Conservation (phyloP, 2,329 filamentous ascomycete genomes). For the Colletotrichum phormii region DNA sequence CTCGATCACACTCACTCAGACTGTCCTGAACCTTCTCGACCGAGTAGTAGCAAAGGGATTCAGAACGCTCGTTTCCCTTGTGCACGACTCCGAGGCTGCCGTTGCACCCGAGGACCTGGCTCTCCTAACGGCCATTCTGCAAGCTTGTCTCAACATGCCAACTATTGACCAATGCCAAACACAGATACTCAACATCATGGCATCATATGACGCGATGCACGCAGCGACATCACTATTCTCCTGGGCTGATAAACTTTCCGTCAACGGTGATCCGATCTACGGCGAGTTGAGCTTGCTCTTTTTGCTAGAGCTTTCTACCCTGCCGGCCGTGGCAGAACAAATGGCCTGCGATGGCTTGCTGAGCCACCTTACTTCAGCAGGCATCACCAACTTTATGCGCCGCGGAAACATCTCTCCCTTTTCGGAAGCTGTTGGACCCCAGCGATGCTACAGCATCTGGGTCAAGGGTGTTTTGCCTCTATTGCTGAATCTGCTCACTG, state of each 20-base stretch:
- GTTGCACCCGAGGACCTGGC: constrained; percentile 84
- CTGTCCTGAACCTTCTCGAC: constrained; percentile 83
- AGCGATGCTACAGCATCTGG: constrained; percentile 91
- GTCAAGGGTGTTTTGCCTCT: constrained; percentile 87
- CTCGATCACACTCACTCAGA: constrained; percentile 63
- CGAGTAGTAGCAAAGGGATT: constrained; percentile 85
- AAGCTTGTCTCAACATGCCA: constrained; percentile 84
- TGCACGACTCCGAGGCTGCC: constrained; percentile 79
- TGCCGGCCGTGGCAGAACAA: constrained; percentile 86
- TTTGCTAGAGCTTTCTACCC: constrained; percentile 85
- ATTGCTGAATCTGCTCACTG: constrained; percentile 86
- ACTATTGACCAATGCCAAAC: constrained; percentile 78
- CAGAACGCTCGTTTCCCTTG: constrained; percentile 80
- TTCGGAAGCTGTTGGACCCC: constrained; percentile 73
- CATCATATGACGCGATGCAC: constrained; percentile 79
- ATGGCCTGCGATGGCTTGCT: constrained; percentile 89
- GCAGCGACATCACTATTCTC: constrained; percentile 90
- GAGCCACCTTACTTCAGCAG: constrained; percentile 81
- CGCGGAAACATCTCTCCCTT: constrained; percentile 80
- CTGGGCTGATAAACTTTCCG: constrained; percentile 87
- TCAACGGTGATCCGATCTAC: constrained; percentile 87
- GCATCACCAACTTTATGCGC: constrained; percentile 81
- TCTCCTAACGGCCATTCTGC: constrained; percentile 87
- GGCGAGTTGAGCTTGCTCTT: constrained; percentile 93
- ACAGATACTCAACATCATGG: constrained; percentile 77